A percentile compares a stretch with the other conserved stretches of the same genome.
Evolutionary conservation across 495 filamentous ascomycete genomes (phyloP).

Genomic region (Glonium stellatum): DNA sequence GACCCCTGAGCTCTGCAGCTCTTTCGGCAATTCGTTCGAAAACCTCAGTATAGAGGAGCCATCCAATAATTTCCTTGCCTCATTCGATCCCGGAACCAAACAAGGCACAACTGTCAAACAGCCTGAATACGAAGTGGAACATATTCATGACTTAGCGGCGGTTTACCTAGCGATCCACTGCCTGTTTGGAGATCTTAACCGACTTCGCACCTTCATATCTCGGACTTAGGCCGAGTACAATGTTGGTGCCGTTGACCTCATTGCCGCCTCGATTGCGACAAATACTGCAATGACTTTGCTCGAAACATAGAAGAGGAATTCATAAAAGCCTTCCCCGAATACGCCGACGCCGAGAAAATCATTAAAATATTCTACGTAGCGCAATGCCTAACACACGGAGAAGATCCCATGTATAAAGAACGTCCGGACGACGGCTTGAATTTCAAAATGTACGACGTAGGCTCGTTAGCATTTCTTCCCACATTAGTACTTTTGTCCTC

Average conservation of each 20-base stretch:
- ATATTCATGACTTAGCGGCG: conserved; percentile 24
- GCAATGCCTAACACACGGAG: background rate
- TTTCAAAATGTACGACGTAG: background rate
- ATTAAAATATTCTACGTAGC: background rate
- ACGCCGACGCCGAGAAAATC: conserved; percentile 24
- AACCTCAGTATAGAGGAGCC: conserved; percentile 35
- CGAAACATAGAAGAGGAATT: conserved; percentile 35
- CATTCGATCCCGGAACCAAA: conserved; percentile 20
- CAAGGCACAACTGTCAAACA: conserved; percentile 13
- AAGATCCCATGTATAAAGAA: background rate
- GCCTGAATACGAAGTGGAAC: conserved; percentile 36
- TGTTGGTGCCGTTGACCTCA: conserved; percentile 31
- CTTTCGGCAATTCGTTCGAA: conserved; percentile 31
- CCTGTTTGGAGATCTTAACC: conserved; percentile 21
- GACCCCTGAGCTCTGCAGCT: background rate
- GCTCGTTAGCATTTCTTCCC: background rate
- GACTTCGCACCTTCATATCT: conserved; percentile 18
- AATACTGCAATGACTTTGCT: conserved; percentile 41
- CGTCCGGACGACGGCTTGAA: background rate
- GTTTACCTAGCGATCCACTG: conserved; percentile 20
- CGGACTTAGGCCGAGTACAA: conserved; percentile 27
- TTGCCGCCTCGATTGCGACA: conserved; percentile 36
- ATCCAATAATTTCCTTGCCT: conserved; percentile 35
- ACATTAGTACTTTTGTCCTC: background rate
- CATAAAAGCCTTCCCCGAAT: conserved; percentile 25